These are phyloP conservation scores for Juncus inflexus DNA, from an alignment of 176 grass and related monocot species.

Conservation along the genomic window DNA sequence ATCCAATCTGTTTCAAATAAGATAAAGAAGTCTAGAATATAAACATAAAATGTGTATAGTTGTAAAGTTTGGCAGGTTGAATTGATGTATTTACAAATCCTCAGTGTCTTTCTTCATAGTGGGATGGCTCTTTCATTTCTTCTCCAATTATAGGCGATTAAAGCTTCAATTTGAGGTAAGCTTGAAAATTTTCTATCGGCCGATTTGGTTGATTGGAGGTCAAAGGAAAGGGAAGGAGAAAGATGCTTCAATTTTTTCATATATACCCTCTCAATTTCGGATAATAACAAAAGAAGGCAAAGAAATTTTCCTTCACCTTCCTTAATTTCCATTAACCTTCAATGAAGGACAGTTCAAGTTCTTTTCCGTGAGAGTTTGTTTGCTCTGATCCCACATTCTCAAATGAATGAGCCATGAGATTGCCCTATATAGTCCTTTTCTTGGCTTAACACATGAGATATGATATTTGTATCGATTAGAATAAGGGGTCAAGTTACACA, in stretches of 20 bases:
- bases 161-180: conserved; percentile 20
- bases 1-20: not conserved
- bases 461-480: conserved; percentile 5
- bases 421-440: not conserved
- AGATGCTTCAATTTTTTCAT: not conserved
- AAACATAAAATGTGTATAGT: conserved; percentile 16
- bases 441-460: conserved; percentile 7
- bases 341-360: not conserved
- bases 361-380: conserved; percentile 3
- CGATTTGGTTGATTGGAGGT: conserved; percentile 3
- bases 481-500: not conserved
- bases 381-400: not conserved
- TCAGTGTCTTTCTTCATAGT: not conserved
- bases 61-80: conserved; percentile 25
- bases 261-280: not conserved
- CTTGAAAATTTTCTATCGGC: conserved; percentile 5
- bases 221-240: conserved; percentile 19
- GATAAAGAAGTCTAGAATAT: not conserved
- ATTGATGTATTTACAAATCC: not conserved
- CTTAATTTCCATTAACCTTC: not conserved
- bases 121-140: conserved; percentile 4
- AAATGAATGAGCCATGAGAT: not conserved
- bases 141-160: not conserved
- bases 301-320: conserved; percentile 2
- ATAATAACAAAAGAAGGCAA: not conserved